Evolutionary conservation across 2,329 filamentous ascomycete species (phyloP), one percentile per base, ranked within the genome.

Genomic region (Phaeosphaeria sp.): DNA sequence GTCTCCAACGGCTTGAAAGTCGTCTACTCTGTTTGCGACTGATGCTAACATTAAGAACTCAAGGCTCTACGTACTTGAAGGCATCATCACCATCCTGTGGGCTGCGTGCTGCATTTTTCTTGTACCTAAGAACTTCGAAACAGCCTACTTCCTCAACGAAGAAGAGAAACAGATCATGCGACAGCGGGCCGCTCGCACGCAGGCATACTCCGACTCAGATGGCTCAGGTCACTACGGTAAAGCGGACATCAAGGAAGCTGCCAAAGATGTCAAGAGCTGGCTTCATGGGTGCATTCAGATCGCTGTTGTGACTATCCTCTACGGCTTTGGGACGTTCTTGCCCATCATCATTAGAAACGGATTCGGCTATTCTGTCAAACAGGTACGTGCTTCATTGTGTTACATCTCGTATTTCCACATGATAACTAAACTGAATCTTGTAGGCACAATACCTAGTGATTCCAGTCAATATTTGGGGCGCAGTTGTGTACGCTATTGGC

Each of bases 331-430:
- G 2, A 79, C 77, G 0, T 80, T 80, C 49, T 62, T 80, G 1
- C 78, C 78, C 0, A 78, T 80, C 48, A 80, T 80, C 49, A 79
- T 80, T 47, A 74, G 75, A 20, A 72, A 79, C 18, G 71, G 72
- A 2, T 79, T 80, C 55, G 66, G 76, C 21, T 79, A 77, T 52
- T 76, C 75, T 1, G 76, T 75, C 0, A 68, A 78, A 11, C 72
- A 80, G 60, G 74, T 75, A 47, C 62, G 73, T 36, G 30, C 30
- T 36, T 36, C 30, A 4, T 27, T 4, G 9, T 27, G 25, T 5
- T 27, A 27, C 25, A 27, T 27, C 9, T 27, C 25, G 25, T 9
- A 27, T 68, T 22, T 4, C 13, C 7, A 1, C 10, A 2, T 50
- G 2, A 2, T 6, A 15, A 22, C 11, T 18, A n/a, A 23, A 23